A percentile compares a stretch with the other conserved stretches of the same genome.
Evolutionary conservation across 371 early-diverging fungal genomes (phyloP).

Genomic region (Rhizopus microsporus): DNA sequence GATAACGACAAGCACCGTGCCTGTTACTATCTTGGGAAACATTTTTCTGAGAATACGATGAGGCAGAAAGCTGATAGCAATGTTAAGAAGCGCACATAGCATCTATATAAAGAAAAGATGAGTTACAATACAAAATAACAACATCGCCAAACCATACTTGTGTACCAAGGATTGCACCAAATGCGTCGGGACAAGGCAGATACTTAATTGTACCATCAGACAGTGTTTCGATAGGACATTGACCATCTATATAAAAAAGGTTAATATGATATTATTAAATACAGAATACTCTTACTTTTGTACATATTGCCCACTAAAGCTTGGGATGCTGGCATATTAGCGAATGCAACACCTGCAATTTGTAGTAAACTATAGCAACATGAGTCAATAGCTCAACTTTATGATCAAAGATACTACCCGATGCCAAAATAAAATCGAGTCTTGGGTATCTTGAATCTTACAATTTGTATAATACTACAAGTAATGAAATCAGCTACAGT

Average conservation of each 20-base stretch:
- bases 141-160: slow-evolving; percentile 14
- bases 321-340: slow-evolving; percentile 39
- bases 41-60: slow-evolving; percentile 47
- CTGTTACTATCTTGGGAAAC: slow-evolving; percentile 60
- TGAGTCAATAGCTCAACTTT: not conserved
- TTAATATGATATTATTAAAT: slow-evolving; percentile 19
- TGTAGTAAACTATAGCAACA: slow-evolving; percentile 39
- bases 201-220: slow-evolving; percentile 44
- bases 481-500: slow-evolving; percentile 1
- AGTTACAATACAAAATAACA: too few relatives aligned
- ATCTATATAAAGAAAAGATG: slow-evolving; percentile 18
- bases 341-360: slow-evolving; percentile 40
- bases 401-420: not conserved
- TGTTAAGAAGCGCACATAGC: slow-evolving; percentile 48
- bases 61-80: slow-evolving; percentile 53
- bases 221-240: slow-evolving; percentile 45
- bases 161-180: slow-evolving; percentile 61
- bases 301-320: slow-evolving; percentile 47
- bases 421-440: slow-evolving; percentile 49
- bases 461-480: slow-evolving; percentile 49
- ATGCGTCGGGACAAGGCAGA: slow-evolving; percentile 55
- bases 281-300: slow-evolving; percentile 21
- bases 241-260: slow-evolving; percentile 24
- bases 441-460: slow-evolving; percentile 47
- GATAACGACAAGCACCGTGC: slow-evolving; percentile 51